Evolutionary conservation across 202 grass and related monocot species (phyloP).

Genomic region (Saccharum hybrid): DNA sequence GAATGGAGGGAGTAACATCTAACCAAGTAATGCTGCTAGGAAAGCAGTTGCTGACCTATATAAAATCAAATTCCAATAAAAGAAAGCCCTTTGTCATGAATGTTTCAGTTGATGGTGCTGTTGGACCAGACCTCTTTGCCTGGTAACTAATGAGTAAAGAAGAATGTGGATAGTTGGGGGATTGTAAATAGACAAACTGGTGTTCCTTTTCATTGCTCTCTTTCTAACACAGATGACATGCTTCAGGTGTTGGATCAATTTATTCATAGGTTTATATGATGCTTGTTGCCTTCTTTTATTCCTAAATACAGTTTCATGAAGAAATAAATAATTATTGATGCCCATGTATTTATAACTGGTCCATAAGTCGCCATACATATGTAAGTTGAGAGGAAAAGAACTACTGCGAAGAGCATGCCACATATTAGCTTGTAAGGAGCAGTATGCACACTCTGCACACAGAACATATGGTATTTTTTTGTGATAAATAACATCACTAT

Average conservation of each 20-base stretch:
- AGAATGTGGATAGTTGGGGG: not conserved
- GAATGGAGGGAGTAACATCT: not conserved
- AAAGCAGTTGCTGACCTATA: not conserved
- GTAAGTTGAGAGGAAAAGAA: not conserved
- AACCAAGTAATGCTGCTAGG: constrained; percentile 3
- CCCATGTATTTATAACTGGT: not conserved
- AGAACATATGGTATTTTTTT: not conserved
- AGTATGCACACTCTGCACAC: not conserved
- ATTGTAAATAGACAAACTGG: not conserved
- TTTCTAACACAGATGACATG: not conserved
- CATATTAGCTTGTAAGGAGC: not conserved
- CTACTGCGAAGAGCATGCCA: not conserved
- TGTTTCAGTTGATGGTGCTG: not conserved
- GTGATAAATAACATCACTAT: not conserved
- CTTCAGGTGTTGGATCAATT: not conserved
- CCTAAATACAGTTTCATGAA: not conserved
- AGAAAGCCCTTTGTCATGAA: not conserved
- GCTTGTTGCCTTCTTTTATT: not conserved
- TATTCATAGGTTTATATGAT: not conserved
- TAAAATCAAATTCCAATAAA: not conserved
- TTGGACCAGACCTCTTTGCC: not conserved
- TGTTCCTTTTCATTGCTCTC: not conserved
- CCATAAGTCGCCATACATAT: constrained; percentile 2
- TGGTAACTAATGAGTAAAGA: not conserved
- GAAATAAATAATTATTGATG: constrained; percentile 2